phyloP scores from a whole-genome alignment of 1,284 basidiomycete species.

The Macrocystidia cucumis region DNA sequence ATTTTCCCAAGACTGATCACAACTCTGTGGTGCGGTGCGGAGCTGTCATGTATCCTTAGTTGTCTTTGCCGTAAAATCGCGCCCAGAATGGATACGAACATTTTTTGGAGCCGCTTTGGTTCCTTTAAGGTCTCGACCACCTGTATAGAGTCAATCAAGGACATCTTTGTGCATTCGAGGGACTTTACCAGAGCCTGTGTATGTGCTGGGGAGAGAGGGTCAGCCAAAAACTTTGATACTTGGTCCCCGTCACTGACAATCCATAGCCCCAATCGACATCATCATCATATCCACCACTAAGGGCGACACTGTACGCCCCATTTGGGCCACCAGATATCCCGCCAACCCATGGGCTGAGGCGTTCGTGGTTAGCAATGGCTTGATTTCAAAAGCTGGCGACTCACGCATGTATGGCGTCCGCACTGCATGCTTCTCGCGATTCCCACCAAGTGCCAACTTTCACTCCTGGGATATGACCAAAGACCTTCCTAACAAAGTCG shows the following conservation, averaged over 20 bases:
- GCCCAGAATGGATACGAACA: constrained; percentile 35
- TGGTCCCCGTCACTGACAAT: constrained; percentile 71
- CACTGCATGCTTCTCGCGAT: constrained; percentile 59
- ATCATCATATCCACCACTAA: constrained; percentile 82
- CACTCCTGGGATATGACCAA: constrained; percentile 65
- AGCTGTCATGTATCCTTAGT: constrained; percentile 35
- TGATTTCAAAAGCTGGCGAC: constrained; percentile 16
- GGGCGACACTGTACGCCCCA: constrained; percentile 73
- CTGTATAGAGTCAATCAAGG: constrained; percentile 22
- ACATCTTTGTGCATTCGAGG: background rate
- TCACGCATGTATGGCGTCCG: constrained; percentile 70
- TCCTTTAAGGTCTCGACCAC: constrained; percentile 76
- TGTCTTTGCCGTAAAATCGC: too few relatives aligned
- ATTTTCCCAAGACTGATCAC: constrained; percentile 71
- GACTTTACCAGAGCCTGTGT: constrained; percentile 61
- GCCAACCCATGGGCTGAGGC: constrained; percentile 61
- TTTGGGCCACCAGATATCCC: constrained; percentile 62
- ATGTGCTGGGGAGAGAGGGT: constrained; percentile 46
- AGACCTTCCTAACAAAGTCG: constrained; percentile 32
- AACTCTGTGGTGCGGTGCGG: constrained; percentile 77
- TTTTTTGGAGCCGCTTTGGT: constrained; percentile 73
- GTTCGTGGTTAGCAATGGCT: constrained; percentile 3
- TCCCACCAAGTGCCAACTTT: constrained; percentile 79
- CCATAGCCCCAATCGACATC: constrained; percentile 76
- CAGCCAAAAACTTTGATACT: constrained; percentile 2